These are phyloP conservation scores for Venturia carpophila DNA, from an alignment of 2,329 filamentous ascomycete genomes.

Conservation along the genomic window DNA sequence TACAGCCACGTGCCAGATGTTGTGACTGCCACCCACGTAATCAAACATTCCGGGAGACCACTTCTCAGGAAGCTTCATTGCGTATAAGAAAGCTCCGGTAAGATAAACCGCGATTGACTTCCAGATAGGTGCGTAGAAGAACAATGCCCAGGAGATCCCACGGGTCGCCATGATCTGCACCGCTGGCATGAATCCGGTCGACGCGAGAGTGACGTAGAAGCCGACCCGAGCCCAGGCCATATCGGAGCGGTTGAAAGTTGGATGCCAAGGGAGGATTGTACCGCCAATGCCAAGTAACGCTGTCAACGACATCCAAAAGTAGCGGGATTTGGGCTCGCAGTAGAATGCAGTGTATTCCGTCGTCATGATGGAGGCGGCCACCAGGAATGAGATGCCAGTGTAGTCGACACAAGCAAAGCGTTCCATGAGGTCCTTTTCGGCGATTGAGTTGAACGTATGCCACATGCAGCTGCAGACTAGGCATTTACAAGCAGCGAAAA, in stretches of 20 bases:
- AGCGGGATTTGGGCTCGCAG: constrained; percentile 82
- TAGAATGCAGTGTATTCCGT: constrained; percentile 99
- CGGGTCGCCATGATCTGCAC: constrained; percentile 73
- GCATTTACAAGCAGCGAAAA: constrained; percentile 91
- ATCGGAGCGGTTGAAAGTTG: constrained; percentile 82
- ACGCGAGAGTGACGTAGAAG: constrained; percentile 81
- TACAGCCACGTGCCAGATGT: constrained; percentile 94
- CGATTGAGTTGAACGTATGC: constrained; percentile 98
- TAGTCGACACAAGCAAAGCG: constrained; percentile 98
- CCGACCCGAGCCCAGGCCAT: constrained; percentile 89
- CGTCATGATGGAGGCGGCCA: constrained; percentile 94
- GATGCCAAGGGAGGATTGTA: constrained; percentile 91
- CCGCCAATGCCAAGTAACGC: constrained; percentile 75
- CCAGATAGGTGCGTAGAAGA: constrained; percentile 80
- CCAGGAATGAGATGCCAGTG: constrained; percentile 89
- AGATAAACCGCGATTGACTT: constrained; percentile 87
- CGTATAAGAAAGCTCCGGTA: constrained; percentile 76
- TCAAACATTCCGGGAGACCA: constrained; percentile 93
- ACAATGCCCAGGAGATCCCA: constrained; percentile 69
- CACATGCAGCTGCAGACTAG: constrained; percentile 91
- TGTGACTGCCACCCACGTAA: constrained; percentile 91
- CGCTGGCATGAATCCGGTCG: constrained; percentile 83
- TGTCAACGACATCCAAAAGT: constrained; percentile 77
- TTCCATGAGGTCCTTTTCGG: constrained; percentile 80
- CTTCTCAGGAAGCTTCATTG: constrained; percentile 83